Base-by-base conservation (phyloP, 2,329 filamentous ascomycete genomes). In the Talaromyces sp. region DNA sequence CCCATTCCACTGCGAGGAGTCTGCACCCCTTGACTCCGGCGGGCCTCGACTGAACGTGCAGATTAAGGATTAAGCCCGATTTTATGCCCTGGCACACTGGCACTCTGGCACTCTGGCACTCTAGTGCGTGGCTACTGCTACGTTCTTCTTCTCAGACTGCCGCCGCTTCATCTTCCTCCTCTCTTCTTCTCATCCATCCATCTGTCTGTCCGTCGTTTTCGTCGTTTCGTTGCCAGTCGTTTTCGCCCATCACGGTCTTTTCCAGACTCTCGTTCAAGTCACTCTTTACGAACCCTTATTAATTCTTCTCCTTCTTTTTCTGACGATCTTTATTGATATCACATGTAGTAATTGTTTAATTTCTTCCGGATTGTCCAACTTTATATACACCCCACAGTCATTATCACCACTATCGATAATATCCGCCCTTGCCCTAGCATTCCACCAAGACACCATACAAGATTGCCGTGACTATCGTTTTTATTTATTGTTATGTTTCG, bases 221-320 rank as follows among this genome's bases (percentile, higher is more conserved):
- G 47, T 64, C 33, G 35, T 64, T 60, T 62, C 50, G 50, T 62
- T 61, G 62, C 65, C 62, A 66, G 65, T 66, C 67, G 59, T 68
- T 67, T 65, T 63, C 60, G 57, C 41, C 43, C 50, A 39, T 48
- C 45, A 58, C 63, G 43, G 47, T 66, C 57, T 43, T 66, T 62
- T 64, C 59, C 65, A 58, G 57, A 67, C 66, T 33, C 24, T 64
- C 63, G 47, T 64, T 67, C 37, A 50, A 56, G 57, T 56, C 50
- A 58, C 57, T 60, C 59, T 66, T 62, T 64, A 62, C 24, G 59
- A 48, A 19, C 27, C 35, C 60, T 54, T 33, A 37, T 59, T 63
- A 41, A 57, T 58, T 62, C 45, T 10, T 39, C 37, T 54, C 31
- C 37, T 2, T 58, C 8, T 35, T 54, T 24, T 59, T 24, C 13